Conservation (phyloP, 2,329 filamentous ascomycete species). For the Hypomyces perniciosus region DNA sequence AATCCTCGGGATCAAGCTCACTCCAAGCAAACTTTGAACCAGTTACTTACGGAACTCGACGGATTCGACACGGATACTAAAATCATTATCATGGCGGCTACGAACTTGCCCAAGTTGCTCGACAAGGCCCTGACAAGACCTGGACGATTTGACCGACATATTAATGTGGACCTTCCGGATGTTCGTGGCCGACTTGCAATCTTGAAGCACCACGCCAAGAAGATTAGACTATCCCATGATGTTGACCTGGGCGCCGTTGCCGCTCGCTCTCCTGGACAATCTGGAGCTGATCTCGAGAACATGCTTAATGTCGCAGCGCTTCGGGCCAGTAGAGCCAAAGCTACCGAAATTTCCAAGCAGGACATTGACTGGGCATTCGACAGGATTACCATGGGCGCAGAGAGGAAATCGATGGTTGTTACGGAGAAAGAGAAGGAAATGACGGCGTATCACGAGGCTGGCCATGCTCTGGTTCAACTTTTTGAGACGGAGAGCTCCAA, state of each 20-base stretch:
- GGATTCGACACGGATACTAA: conserved; percentile 93
- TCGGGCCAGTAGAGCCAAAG: conserved; percentile 83
- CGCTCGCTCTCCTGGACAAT: conserved; percentile 82
- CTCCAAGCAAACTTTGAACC: conserved; percentile 95
- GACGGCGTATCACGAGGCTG: conserved; percentile 95
- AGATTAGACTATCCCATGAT: conserved; percentile 73
- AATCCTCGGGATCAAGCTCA: conserved; percentile 92
- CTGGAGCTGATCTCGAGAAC: conserved; percentile 93
- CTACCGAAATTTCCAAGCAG: conserved; percentile 63
- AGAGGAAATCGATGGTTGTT: conserved; percentile 83
- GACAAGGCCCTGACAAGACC: conserved; percentile 93
- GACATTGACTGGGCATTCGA: conserved; percentile 98
- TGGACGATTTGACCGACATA: conserved; percentile 91
- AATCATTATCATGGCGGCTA: conserved; percentile 92
- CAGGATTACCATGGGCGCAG: conserved; percentile 94
- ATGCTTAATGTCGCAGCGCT: conserved; percentile 95
- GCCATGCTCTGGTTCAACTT: conserved; percentile 85
- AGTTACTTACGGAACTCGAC: conserved; percentile 92
- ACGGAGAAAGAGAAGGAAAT: conserved; percentile 89
- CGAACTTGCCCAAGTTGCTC: conserved; percentile 89
- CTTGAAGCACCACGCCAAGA: conserved; percentile 86
- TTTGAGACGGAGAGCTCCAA: conserved; percentile 66
- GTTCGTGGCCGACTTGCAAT: conserved; percentile 91
- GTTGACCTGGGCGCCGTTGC: conserved; percentile 82
- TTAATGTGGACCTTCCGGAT: conserved; percentile 83